A percentile compares a stretch with the other conserved stretches of the same genome.
Conservation (phyloP, 2,329 filamentous ascomycete genomes). For the Zelopaecilomyces penicillatus region DNA sequence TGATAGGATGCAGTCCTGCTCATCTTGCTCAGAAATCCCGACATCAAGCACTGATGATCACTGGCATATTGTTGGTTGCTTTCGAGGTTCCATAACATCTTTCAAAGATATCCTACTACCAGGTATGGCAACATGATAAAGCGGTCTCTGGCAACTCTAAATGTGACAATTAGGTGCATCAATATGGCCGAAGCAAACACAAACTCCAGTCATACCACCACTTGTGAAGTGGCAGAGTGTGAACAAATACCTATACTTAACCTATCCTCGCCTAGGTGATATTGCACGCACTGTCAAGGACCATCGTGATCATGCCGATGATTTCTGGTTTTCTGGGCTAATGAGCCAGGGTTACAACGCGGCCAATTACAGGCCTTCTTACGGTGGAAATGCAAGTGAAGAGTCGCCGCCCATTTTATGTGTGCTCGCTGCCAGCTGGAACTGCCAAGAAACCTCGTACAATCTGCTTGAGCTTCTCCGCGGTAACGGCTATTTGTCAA, state of each 20-base stretch:
- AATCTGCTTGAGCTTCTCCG: conserved; percentile 45
- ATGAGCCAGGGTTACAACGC: conserved; percentile 24
- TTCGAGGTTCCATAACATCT: conserved; percentile 37
- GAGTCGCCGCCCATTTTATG: conserved; percentile 41
- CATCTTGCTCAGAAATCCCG: conserved; percentile 33
- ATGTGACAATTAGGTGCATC: no score
- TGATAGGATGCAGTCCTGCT: conserved; percentile 41
- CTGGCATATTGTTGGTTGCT: conserved; percentile 44
- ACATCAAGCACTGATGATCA: conserved; percentile 32
- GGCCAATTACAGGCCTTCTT: conserved; percentile 10
- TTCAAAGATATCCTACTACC: conserved; percentile 43
- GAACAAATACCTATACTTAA: conserved; percentile 43
- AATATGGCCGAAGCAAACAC: conserved; percentile 32
- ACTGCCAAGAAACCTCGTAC: conserved; percentile 39
- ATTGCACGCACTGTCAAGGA: conserved; percentile 33
- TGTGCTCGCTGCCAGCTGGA: conserved; percentile 44
- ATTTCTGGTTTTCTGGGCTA: conserved; percentile 51
- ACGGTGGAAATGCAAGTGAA: conserved; percentile 25
- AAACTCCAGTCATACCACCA: conserved; percentile 43
- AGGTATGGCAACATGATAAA: conserved; percentile 23
- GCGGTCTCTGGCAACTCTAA: no score
- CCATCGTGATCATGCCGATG: conserved; percentile 45
- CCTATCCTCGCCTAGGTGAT: conserved; percentile 34
- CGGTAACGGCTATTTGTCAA: conserved; percentile 40
- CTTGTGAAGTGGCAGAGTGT: conserved; percentile 40